Percentiles rank a stretch among this genome's conserved stretches.
Conservation (phyloP, 1,284 basidiomycete genomes). For the Cerioporus squamosus region DNA sequence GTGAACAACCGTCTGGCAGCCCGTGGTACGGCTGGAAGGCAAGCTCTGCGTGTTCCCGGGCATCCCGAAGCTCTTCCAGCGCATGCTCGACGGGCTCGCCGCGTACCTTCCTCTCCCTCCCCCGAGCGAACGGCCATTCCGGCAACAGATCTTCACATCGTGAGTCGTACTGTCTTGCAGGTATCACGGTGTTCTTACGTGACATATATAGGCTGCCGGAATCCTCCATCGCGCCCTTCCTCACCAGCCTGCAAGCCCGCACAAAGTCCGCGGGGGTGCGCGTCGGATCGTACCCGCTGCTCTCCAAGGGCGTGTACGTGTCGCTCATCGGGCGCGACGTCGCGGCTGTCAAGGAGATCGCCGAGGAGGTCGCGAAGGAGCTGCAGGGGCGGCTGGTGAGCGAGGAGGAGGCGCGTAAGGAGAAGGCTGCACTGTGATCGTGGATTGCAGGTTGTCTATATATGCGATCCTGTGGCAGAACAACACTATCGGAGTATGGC, state of each 20-base stretch:
- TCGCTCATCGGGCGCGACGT: conserved; percentile 81
- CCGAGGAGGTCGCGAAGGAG: conserved; percentile 68
- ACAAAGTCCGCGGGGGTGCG: conserved; percentile 80
- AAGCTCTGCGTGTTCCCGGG: conserved; percentile 91
- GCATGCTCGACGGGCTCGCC: conserved; percentile 74
- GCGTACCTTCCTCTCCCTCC: conserved; percentile 81
- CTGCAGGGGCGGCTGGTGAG: conserved; percentile 61
- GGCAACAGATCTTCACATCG: conserved; percentile 82
- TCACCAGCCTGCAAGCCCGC: conserved; percentile 78
- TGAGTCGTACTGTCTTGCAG: conserved; percentile 45
- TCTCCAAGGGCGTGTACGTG: conserved; percentile 70
- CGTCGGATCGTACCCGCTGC: conserved; percentile 81
- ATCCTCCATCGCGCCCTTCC: conserved; percentile 88
- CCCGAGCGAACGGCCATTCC: conserved; percentile 65
- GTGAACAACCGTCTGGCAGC: conserved; percentile 46
- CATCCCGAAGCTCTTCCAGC: conserved; percentile 86
- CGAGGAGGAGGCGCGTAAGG: conserved; percentile 57
- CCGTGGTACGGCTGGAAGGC: conserved; percentile 81
- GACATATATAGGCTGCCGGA: conserved; percentile 68
- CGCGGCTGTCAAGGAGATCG: conserved; percentile 54
- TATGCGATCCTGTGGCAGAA: too few species aligned
- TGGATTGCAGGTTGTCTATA: background rate
- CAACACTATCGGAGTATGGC: too few species aligned
- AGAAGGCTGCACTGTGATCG: conserved; percentile 34
- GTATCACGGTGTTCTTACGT: background rate